phyloP scores from a whole-genome alignment of 768 basidiomycete species.

The Strobilomyces dryophilus region DNA sequence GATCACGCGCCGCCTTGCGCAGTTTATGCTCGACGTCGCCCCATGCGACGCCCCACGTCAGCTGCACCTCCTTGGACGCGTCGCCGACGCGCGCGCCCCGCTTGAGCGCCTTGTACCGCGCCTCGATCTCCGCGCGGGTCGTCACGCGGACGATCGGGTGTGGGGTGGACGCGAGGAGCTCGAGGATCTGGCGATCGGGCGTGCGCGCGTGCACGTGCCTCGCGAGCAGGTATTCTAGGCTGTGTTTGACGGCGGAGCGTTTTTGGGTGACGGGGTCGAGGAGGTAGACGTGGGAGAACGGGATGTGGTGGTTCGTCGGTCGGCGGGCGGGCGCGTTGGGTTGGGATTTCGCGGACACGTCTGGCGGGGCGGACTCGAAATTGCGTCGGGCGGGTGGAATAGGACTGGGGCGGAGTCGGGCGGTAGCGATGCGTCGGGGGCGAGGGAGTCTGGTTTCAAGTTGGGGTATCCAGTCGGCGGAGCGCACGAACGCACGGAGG shows the following conservation, averaged over 20 bases:
- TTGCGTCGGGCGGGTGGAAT: slow-evolving; percentile 15
- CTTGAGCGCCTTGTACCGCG: slow-evolving; percentile 34
- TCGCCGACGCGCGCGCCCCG: slow-evolving; percentile 27
- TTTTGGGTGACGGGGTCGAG: slow-evolving; percentile 43
- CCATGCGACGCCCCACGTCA: slow-evolving; percentile 60
- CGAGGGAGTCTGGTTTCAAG: not conserved
- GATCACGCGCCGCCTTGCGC: slow-evolving; percentile 48
- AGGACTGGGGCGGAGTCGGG: not conserved
- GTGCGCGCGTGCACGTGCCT: slow-evolving; percentile 14
- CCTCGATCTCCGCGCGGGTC: slow-evolving; percentile 40
- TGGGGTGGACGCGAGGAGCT: slow-evolving; percentile 49
- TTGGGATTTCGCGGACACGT: not conserved
- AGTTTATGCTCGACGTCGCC: slow-evolving; percentile 68
- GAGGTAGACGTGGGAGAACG: slow-evolving; percentile 39
- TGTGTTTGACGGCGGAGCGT: slow-evolving; percentile 31
- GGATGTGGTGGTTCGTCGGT: slow-evolving; percentile 41
- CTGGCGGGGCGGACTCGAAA: not conserved
- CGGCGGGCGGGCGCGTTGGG: slow-evolving; percentile 3
- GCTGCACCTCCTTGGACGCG: slow-evolving; percentile 61
- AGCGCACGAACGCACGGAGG: slow-evolving; percentile 1
- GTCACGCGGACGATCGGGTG: slow-evolving; percentile 59
- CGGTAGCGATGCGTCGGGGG: slow-evolving; percentile 7
- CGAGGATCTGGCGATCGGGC: slow-evolving; percentile 38
- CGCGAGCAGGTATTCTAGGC: slow-evolving; percentile 42
- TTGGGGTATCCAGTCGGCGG: not conserved